These are phyloP conservation scores for Globisporangium alternatum DNA, from an alignment of 352 stramenopile genomes.

Conservation along the genomic window DNA sequence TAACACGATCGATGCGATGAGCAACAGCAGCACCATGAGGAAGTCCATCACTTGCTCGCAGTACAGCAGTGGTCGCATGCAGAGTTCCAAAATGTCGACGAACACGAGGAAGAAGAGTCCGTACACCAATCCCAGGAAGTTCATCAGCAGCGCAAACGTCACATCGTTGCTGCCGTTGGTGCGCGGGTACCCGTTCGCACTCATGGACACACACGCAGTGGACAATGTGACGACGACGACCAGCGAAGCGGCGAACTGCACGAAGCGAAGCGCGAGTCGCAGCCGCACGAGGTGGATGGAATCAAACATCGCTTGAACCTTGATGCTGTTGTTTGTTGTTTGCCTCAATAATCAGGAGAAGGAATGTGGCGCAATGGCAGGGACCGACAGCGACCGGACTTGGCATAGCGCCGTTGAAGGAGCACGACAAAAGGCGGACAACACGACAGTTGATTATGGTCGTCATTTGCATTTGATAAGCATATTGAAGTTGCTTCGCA, in stretches of 20 bases:
- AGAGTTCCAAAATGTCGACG: constrained; percentile 16
- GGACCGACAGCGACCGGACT: neutral
- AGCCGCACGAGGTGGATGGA: constrained; percentile 21
- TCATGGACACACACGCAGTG: constrained; percentile 3
- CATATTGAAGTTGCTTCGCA: neutral
- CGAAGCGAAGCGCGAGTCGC: constrained; percentile 17
- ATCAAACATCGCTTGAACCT: constrained; percentile 1
- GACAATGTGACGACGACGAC: constrained; percentile 15
- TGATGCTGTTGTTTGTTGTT: neutral
- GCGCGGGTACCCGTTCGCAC: neutral
- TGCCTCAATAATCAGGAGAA: neutral
- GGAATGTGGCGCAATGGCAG: neutral
- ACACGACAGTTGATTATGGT: neutral
- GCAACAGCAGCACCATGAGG: constrained; percentile 13
- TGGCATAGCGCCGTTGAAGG: neutral
- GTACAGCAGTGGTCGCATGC: constrained; percentile 18
- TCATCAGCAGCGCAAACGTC: constrained; percentile 16
- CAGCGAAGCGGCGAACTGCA: constrained; percentile 16
- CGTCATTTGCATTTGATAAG: neutral
- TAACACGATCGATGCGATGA: constrained; percentile 18
- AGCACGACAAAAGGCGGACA: neutral
- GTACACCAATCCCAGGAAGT: constrained; percentile 19
- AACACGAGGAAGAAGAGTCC: constrained; percentile 20
- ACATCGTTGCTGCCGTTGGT: constrained; percentile 10
- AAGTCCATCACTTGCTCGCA: constrained; percentile 20